Percentiles rank a stretch among this genome's conserved stretches.
These are phyloP conservation scores for Colletotrichum spaethianum DNA, from an alignment of 2,329 filamentous ascomycete genomes.

Conservation along the genomic window DNA sequence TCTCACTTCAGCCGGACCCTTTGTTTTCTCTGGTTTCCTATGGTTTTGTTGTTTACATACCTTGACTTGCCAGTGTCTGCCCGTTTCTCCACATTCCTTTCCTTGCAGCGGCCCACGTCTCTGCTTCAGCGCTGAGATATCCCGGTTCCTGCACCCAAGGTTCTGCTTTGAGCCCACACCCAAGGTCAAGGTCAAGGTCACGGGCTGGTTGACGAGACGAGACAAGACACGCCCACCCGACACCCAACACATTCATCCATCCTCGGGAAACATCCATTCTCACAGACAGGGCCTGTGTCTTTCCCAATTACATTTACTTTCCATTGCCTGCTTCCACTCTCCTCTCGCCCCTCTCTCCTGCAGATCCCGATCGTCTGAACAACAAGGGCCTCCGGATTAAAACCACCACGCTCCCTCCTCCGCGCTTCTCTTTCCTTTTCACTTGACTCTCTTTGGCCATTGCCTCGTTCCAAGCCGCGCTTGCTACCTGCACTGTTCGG, in stretches of 20 bases:
- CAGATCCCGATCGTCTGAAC: slow-evolving; percentile 40
- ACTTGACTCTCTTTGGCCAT: slow-evolving; percentile 24
- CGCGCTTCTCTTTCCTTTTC: slow-evolving; percentile 20
- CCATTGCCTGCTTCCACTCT: slow-evolving; percentile 32
- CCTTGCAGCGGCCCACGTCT: slow-evolving; percentile 17
- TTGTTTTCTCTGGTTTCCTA: slow-evolving; percentile 16
- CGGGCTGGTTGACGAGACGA: slow-evolving; percentile 37
- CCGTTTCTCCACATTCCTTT: slow-evolving; percentile 17
- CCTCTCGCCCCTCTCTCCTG: slow-evolving; percentile 36
- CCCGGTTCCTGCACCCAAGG: slow-evolving; percentile 14
- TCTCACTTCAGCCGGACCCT: slow-evolving; percentile 21
- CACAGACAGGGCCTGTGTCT: slow-evolving; percentile 23
- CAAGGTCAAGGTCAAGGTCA: slow-evolving; percentile 32
- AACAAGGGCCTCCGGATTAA: slow-evolving; percentile 27
- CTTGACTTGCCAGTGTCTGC: not conserved
- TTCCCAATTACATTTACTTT: slow-evolving; percentile 39
- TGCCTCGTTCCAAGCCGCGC: slow-evolving; percentile 22
- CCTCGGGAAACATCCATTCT: slow-evolving; percentile 31
- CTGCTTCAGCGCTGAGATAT: slow-evolving; percentile 11
- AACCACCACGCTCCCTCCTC: slow-evolving; percentile 26
- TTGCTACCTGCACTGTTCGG: slow-evolving; percentile 5
- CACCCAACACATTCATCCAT: slow-evolving; percentile 9
- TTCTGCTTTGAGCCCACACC: slow-evolving; percentile 27
- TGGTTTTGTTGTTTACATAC: not conserved
- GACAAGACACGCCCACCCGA: slow-evolving; percentile 22